These are phyloP conservation scores for Hortaea werneckii DNA, from an alignment of 2,329 filamentous ascomycete species.

Conservation along the genomic window DNA sequence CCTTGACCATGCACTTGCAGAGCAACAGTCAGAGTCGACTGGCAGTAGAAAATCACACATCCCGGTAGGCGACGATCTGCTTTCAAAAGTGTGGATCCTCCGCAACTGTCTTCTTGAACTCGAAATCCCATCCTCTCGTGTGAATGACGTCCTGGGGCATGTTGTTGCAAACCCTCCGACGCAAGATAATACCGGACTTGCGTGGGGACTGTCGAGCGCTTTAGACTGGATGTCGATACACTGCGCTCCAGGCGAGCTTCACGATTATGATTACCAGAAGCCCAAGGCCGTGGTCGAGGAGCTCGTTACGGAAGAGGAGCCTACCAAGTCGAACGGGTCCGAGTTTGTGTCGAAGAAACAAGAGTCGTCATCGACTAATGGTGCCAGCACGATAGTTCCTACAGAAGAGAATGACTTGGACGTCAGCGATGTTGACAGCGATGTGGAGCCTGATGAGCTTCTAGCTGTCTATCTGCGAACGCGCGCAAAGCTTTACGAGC, in stretches of 20 bases:
- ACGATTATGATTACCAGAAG: conserved; percentile 25
- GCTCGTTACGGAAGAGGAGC: conserved; percentile 1
- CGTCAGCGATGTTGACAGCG: conserved; percentile 41
- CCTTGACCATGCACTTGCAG: conserved; percentile 59
- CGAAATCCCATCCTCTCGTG: conserved; percentile 55
- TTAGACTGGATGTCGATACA: conserved; percentile 84
- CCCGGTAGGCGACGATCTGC: conserved; percentile 65
- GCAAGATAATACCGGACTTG: conserved; percentile 45
- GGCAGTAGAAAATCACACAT: conserved; percentile 37
- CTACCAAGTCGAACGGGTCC: neutral
- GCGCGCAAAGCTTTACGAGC: conserved; percentile 45
- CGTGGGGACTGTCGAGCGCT: conserved; percentile 81
- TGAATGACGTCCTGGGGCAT: conserved; percentile 49
- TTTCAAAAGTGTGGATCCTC: conserved; percentile 74
- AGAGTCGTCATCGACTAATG: neutral
- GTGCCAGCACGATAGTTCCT: neutral
- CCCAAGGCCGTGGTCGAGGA: conserved; percentile 8
- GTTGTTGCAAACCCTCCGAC: conserved; percentile 53
- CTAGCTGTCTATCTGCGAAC: conserved; percentile 67
- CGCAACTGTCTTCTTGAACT: conserved; percentile 60
- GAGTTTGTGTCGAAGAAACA: neutral
- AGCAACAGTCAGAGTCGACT: conserved; percentile 34
- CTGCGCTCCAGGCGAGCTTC: conserved; percentile 37
- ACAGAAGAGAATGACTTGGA: conserved; percentile 8
- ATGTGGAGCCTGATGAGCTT: conserved; percentile 40